These are phyloP conservation scores for Leptographium radiaticola DNA, from an alignment of 2,329 filamentous ascomycete species.

Conservation along the genomic window DNA sequence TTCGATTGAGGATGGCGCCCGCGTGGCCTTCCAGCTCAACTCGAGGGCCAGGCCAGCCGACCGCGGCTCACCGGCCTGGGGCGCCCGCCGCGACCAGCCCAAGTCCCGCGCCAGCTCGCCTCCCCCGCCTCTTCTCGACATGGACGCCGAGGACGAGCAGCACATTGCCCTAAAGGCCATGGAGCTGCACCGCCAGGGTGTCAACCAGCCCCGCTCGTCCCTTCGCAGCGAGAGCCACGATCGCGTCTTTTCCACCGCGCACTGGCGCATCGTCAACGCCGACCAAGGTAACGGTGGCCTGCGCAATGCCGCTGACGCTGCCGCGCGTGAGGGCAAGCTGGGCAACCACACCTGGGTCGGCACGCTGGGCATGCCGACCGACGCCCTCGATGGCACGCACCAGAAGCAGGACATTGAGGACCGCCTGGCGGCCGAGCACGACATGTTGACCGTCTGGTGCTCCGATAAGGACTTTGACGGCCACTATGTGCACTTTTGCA, in stretches of 20 bases:
- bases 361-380: slow-evolving; percentile 86
- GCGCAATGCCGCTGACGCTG: slow-evolving; percentile 74
- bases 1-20: slow-evolving; percentile 42
- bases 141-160: slow-evolving; percentile 46
- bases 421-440: slow-evolving; percentile 64
- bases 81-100: slow-evolving; percentile 62
- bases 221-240: slow-evolving; percentile 52
- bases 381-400: slow-evolving; percentile 60
- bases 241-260: slow-evolving; percentile 58
- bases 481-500: slow-evolving; percentile 93
- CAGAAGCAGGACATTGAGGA: slow-evolving; percentile 77
- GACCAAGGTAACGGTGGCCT: slow-evolving; percentile 90
- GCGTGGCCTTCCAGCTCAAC: slow-evolving; percentile 39
- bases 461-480: slow-evolving; percentile 88
- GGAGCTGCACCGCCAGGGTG: slow-evolving; percentile 42
- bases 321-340: slow-evolving; percentile 53
- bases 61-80: slow-evolving; percentile 66
- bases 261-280: slow-evolving; percentile 72
- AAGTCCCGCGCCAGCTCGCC: slow-evolving; percentile 60
- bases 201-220: slow-evolving; percentile 37
- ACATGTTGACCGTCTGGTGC: slow-evolving; percentile 73
- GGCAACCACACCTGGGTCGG: slow-evolving; percentile 81
- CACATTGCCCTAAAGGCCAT: slow-evolving; percentile 40
- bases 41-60: slow-evolving; percentile 56
- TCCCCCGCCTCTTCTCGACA: slow-evolving; percentile 61